These are phyloP conservation scores for Sarocladium oryzae DNA, from an alignment of 2,329 filamentous ascomycete species.

Conservation along the genomic window DNA sequence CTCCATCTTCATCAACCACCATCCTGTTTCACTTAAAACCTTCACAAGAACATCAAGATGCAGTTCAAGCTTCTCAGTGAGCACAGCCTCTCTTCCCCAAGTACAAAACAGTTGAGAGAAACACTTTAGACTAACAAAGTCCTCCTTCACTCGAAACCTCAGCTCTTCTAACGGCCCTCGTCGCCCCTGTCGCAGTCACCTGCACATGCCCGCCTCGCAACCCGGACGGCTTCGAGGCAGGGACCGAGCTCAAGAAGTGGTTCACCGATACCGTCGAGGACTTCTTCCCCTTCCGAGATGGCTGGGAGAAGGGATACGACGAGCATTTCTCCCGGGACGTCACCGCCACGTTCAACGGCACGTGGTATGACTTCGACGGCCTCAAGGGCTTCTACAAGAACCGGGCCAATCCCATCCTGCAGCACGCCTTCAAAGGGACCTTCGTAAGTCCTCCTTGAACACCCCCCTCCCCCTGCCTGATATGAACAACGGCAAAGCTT, in stretches of 20 bases:
- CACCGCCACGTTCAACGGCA: slow-evolving; percentile 8
- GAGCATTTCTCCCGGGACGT: slow-evolving; percentile 5
- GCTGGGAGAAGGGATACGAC: slow-evolving; percentile 1
- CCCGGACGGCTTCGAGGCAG: slow-evolving; percentile 7
- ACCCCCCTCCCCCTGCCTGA: neutral
- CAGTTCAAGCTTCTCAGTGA: neutral
- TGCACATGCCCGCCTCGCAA: slow-evolving; percentile 3
- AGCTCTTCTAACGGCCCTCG: neutral
- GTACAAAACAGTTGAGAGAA: too few relatives aligned
- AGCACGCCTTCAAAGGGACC: slow-evolving; percentile 4
- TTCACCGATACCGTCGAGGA: slow-evolving; percentile 4
- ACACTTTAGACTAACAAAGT: too few relatives aligned
- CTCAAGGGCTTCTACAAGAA: slow-evolving; percentile 7
- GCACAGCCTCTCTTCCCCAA: neutral
- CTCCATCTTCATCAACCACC: neutral
- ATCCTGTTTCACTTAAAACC: too few relatives aligned
- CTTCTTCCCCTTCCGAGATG: slow-evolving; percentile 9
- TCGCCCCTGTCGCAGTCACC: neutral
- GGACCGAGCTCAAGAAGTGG: slow-evolving; percentile 4
- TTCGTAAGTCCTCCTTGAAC: neutral
- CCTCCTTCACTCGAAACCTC: neutral
- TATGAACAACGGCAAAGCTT: neutral
- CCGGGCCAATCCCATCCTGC: slow-evolving; percentile 5
- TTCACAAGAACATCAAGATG: neutral
- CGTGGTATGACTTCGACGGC: slow-evolving; percentile 6